Percentiles rank a stretch among this genome's conserved stretches.
Evolutionary conservation across 441 rosid species (phyloP).

Genomic region (Theobroma grandiflorum): DNA sequence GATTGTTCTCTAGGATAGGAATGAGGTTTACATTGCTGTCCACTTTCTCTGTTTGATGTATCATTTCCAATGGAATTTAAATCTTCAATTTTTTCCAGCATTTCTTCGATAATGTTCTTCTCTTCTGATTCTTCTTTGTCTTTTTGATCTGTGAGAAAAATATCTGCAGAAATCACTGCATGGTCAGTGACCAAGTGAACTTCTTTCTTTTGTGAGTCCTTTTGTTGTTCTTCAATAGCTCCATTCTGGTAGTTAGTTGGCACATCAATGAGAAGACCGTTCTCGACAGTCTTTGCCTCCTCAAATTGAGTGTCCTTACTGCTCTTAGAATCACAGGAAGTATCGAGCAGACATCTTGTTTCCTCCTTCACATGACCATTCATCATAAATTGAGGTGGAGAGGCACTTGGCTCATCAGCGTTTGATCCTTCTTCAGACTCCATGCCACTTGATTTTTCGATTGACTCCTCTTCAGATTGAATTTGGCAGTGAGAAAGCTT

Average conservation of each 20-base stretch:
- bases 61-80: constrained; percentile 14
- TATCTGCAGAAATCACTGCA: constrained; percentile 24
- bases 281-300: constrained; percentile 31
- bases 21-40: constrained; percentile 18
- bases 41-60: constrained; percentile 15
- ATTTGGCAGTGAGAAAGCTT: constrained; percentile 16
- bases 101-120: constrained; percentile 30
- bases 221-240: constrained; percentile 26
- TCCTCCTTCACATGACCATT: constrained; percentile 25
- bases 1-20: constrained; percentile 20
- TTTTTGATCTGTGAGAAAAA: constrained; percentile 13
- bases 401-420: constrained; percentile 20
- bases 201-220: constrained; percentile 32
- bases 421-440: constrained; percentile 22
- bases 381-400: constrained; percentile 25
- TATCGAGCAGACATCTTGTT: not conserved
- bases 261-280: constrained; percentile 22
- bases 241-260: constrained; percentile 25
- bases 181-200: constrained; percentile 17
- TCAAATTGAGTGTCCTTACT: constrained; percentile 23
- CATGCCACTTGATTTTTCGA: constrained; percentile 14
- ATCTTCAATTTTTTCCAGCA: constrained; percentile 27
- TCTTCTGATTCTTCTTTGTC: constrained; percentile 27
- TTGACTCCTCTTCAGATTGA: constrained; percentile 26
- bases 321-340: constrained; percentile 24